Evolutionary conservation across 2,329 filamentous ascomycete species (phyloP).

Genomic region (Fonsecaea multimorphosa): DNA sequence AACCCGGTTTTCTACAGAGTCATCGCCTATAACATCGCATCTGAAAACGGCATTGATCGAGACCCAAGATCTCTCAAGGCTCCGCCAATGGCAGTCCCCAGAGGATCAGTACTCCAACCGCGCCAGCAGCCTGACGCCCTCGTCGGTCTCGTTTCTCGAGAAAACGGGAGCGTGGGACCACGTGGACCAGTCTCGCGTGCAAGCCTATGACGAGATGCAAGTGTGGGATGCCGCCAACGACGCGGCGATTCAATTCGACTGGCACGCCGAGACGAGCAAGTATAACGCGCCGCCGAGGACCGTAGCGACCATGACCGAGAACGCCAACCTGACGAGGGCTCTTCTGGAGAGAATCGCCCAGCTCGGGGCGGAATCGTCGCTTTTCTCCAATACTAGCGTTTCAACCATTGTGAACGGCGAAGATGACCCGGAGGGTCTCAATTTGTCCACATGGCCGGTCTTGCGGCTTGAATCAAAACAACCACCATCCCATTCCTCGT

Average conservation of each 20-base stretch:
- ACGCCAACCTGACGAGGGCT: conserved; percentile 82
- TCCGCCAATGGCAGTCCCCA: conserved; percentile 69
- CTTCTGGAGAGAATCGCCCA: conserved; percentile 74
- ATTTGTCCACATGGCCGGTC: conserved; percentile 87
- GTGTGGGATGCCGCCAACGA: conserved; percentile 96
- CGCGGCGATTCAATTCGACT: conserved; percentile 87
- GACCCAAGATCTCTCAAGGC: conserved; percentile 78
- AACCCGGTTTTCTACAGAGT: conserved; percentile 59
- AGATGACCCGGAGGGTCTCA: conserved; percentile 68
- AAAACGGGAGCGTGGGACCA: conserved; percentile 85
- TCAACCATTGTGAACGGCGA: conserved; percentile 78
- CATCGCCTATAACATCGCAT: conserved; percentile 74
- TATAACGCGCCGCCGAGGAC: conserved; percentile 56
- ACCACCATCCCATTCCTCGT: conserved; percentile 31
- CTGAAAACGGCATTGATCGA: conserved; percentile 90
- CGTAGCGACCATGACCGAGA: conserved; percentile 97
- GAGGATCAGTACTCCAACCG: conserved; percentile 82
- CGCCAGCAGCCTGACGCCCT: conserved; percentile 91
- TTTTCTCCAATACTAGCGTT: conserved; percentile 79
- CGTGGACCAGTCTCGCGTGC: conserved; percentile 73
- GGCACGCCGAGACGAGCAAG: conserved; percentile 56
- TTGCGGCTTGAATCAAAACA: conserved; percentile 70
- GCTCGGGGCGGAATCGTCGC: conserved; percentile 61
- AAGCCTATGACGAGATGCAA: conserved; percentile 94
- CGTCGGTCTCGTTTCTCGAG: conserved; percentile 81